These are phyloP conservation scores for Melanomma pulvis-pyrius DNA, from an alignment of 495 filamentous ascomycete species.

Conservation along the genomic window DNA sequence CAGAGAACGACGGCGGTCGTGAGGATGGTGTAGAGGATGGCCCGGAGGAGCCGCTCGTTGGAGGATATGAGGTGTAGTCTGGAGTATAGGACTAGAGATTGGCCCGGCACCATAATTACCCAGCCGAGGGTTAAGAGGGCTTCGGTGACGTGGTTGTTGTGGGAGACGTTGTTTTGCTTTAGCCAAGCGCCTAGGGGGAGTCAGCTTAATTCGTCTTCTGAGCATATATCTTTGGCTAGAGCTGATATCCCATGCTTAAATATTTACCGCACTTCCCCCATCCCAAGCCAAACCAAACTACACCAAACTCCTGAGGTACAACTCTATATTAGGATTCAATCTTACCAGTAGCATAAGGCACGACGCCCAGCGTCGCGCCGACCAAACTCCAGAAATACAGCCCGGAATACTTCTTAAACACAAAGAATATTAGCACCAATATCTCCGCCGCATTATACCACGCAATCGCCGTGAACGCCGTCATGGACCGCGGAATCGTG, in stretches of 20 bases:
- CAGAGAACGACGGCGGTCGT: constrained; percentile 57
- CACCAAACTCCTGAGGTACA: constrained; percentile 23
- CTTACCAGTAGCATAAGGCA: constrained; percentile 62
- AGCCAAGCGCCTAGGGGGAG: constrained; percentile 3
- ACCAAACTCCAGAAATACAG: constrained; percentile 53
- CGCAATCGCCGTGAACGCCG: constrained; percentile 44
- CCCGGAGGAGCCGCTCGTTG: constrained; percentile 53
- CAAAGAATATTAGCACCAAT: constrained; percentile 45
- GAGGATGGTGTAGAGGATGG: constrained; percentile 61
- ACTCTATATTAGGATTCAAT: constrained; percentile 58
- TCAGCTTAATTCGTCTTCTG: constrained; percentile 14
- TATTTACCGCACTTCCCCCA: too few species aligned
- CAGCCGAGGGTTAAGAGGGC: constrained; percentile 13
- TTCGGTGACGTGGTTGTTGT: constrained; percentile 1
- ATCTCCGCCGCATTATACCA: constrained; percentile 51
- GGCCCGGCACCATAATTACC: constrained; percentile 38
- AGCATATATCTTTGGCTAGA: too few species aligned
- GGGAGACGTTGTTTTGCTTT: constrained; percentile 6
- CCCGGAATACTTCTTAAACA: constrained; percentile 44
- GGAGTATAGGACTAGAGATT: constrained; percentile 68
- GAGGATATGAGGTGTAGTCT: constrained; percentile 62
- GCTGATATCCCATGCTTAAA: too few species aligned
- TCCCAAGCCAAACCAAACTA: too few species aligned
- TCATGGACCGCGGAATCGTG: constrained; percentile 3
- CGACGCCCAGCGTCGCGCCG: constrained; percentile 53